Base-by-base conservation (phyloP, 2,329 filamentous ascomycete genomes). In the Botrytis fabae region DNA sequence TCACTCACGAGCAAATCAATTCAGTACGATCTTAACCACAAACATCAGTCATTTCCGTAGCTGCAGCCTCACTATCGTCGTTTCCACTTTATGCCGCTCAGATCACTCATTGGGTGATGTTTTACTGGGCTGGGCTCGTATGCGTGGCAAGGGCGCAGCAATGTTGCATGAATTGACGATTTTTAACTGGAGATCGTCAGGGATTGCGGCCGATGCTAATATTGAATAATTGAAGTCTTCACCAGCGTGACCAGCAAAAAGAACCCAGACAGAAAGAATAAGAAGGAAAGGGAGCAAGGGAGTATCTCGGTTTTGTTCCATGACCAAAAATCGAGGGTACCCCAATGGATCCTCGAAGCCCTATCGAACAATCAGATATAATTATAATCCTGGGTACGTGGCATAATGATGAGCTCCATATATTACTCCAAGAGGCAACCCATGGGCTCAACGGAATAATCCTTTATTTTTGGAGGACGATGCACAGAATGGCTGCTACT, bases 61-160 rank as follows among this genome's bases (percentile, higher is more conserved):
- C 64, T 69, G 51, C 65, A 69, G 65, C 65, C 65, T 69, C 65
- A 69, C 65, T 69, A 42, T 69, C 48, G 35, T 57, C 28, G 35
- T 69, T 69, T 16, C 64, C 64, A 68, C 48, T 69, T 57, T 57
- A 59, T 38, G n/a, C 65, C 51, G 38, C 65, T 57, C 35, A 69
- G 65, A 69, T 68, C 64, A 68, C 35, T 68, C 64, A 68, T 68
- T 68, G 64, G 64, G 64, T n/a, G 48, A 57, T n/a, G 64, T 40
- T 57, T 57, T 42, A 54, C 46, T 68, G 64, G 64, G 64, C 64
- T 68, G 64, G 64, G 64, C 64, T 69, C 65, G 65, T 59, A 69
- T 69, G 65, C 65, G 48, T 69, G 48, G 65, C 51, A 57, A 69
- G 48, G 65, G 65, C 65, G 65, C 35, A 57, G 65, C 42, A 57